Evolutionary conservation across 768 basidiomycete genomes (phyloP).

Genomic region (Cubamyces lactineus): DNA sequence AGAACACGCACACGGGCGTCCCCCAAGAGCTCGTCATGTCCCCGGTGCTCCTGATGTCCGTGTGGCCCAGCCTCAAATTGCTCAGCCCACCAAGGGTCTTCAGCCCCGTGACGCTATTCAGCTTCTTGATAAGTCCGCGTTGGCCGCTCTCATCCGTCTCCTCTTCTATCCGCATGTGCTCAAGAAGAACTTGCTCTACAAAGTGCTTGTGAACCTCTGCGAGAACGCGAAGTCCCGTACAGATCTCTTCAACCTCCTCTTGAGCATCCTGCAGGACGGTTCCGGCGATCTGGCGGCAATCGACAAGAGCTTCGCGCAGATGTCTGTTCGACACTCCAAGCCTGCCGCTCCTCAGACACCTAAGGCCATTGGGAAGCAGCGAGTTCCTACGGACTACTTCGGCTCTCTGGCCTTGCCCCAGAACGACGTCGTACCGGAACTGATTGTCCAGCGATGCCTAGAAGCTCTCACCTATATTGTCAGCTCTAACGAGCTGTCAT

Average conservation of each 20-base stretch:
- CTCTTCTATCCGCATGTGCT: conserved; percentile 96
- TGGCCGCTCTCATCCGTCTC: conserved; percentile 87
- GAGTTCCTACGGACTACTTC: conserved; percentile 55
- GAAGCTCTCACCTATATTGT: conserved; percentile 92
- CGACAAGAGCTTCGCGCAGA: conserved; percentile 91
- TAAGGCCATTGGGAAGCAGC: conserved; percentile 70
- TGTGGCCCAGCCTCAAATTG: conserved; percentile 12
- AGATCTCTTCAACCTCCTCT: conserved; percentile 91
- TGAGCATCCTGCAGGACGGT: conserved; percentile 95
- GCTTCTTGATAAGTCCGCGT: conserved; percentile 86
- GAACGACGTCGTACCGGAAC: conserved; percentile 85
- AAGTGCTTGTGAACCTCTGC: conserved; percentile 91
- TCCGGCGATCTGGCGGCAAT: conserved; percentile 90
- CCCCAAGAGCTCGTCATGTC: conserved; percentile 17
- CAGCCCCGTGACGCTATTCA: conserved; percentile 86
- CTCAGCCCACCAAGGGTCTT: conserved; percentile 51
- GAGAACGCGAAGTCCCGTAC: conserved; percentile 91
- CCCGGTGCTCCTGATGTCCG: conserved; percentile 13
- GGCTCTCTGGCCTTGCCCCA: conserved; percentile 55
- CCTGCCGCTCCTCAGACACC: conserved; percentile 43
- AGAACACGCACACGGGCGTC: conserved; percentile 42
- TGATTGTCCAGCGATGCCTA: conserved; percentile 92
- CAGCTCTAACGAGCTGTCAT: conserved; percentile 77
- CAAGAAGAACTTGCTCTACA: conserved; percentile 82
- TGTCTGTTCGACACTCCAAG: conserved; percentile 75